Evolutionary conservation across 2,329 filamentous ascomycete species (phyloP), one percentile per base, ranked within the genome.

Genomic region (Hymenoscyphus infarciens): DNA sequence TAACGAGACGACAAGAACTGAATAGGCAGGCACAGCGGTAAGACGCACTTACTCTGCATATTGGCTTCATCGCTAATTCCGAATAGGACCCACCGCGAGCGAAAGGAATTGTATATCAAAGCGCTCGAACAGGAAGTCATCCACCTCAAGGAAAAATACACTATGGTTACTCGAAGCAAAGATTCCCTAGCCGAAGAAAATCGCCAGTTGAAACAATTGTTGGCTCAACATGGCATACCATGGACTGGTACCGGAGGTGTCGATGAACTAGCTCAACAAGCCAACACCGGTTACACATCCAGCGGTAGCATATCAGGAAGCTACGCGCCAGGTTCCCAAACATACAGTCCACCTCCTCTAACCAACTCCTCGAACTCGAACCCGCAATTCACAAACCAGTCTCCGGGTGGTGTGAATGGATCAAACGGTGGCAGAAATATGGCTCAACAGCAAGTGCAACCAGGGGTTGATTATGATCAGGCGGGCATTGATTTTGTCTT

Each of bases 11-110:
- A 67, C 95, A 98, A 74, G 94, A 98, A 76, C 80, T 98, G 65
- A 98, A 98, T 74, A 86, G 95, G 67, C 94, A 98, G 78, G 95
- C 95, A 33, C 95, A 98, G 77, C 89, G 93, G 93, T 96, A 85
- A 70, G 77, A 33, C 59, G 8, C 25, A 29, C 25, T 29, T n/a
- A 35, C 27, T 25, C 15, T 6, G 13, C 49, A 19, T 6, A 19
- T 38, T 31, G 33, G 1, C 1, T 27, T 15, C 22, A 29, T 11
- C 5, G 19, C 65, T 71, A 56, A 72, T 60, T 42, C 27, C n/a
- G 52, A 29, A 19, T 73, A 97, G 95, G 74, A 98, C 95, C 19
- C 95, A 99, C 77, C 92, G 95, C 61, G 95, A 98, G 78, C 87
- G 95, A 69, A 98, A 98, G 76, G 95, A 98, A 77, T 84, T 92